phyloP scores from a whole-genome alignment of 331 rosid species.

The Quercus phellos region DNA sequence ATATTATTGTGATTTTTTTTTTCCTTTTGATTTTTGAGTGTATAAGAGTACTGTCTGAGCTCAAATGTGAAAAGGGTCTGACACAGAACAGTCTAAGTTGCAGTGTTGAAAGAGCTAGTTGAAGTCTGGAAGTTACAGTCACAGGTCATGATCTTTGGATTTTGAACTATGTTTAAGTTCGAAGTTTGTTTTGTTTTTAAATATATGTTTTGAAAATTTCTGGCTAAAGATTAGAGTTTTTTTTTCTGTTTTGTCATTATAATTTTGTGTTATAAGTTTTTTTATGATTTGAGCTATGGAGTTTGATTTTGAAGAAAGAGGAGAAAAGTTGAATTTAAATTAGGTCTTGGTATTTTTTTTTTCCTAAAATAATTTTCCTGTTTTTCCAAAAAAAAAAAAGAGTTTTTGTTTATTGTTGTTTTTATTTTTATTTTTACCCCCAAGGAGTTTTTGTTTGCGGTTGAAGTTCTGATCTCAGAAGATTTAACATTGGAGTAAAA shows the following conservation, averaged over 20 bases:
- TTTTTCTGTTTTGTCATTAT: not conserved
- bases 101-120: constrained; percentile 41
- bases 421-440: not conserved
- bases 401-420: not conserved
- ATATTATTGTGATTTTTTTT: not conserved
- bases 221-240: not conserved
- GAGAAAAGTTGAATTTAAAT: too few species aligned
- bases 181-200: constrained; percentile 10
- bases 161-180: constrained; percentile 27
- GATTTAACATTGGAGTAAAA: not conserved
- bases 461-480: constrained; percentile 11
- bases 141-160: constrained; percentile 54
- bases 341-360: too few species aligned
- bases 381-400: not conserved
- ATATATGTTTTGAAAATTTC: not conserved
- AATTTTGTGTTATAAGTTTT: not conserved
- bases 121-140: constrained; percentile 45
- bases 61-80: constrained; percentile 34
- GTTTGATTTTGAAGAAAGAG: not conserved
- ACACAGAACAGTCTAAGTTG: constrained; percentile 17
- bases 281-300: not conserved
- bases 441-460: not conserved
- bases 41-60: constrained; percentile 17
- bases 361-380: not conserved
- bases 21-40: constrained; percentile 15